Evolutionary conservation across 2,329 filamentous ascomycete genomes (phyloP).

Genomic region (Colletotrichum acutatum): DNA sequence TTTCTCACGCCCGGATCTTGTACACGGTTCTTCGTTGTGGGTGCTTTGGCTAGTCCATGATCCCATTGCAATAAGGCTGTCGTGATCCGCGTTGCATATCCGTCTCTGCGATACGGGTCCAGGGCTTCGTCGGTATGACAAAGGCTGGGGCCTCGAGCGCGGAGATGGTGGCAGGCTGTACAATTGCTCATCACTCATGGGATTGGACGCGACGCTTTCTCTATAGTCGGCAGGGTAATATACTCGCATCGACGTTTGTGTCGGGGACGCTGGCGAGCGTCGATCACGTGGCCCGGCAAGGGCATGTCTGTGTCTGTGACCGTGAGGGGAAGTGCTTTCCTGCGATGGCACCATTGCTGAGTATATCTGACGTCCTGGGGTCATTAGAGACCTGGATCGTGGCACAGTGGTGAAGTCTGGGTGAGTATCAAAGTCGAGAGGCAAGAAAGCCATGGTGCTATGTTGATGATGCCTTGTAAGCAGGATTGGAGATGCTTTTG

Average conservation of each 20-base stretch:
- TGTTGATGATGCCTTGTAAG: background rate
- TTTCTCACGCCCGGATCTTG: background rate
- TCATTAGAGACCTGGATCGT: background rate
- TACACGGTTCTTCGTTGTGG: background rate
- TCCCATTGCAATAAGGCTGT: slow-evolving; percentile 20
- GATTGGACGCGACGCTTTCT: background rate
- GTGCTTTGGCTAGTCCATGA: slow-evolving; percentile 10
- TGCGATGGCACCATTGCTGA: background rate
- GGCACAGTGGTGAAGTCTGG: background rate
- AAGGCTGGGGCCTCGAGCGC: background rate
- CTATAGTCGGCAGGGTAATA: background rate
- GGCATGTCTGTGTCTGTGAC: background rate
- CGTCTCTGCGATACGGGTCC: background rate
- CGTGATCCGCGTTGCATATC: background rate
- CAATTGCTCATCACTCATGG: background rate
- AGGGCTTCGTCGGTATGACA: background rate
- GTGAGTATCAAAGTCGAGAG: background rate
- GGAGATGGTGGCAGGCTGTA: background rate
- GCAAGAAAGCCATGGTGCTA: slow-evolving; percentile 8
- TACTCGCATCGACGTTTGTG: background rate
- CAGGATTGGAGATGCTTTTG: background rate
- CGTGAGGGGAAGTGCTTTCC: slow-evolving; percentile 8
- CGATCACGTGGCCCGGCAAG: background rate
- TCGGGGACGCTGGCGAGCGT: background rate
- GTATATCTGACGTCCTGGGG: background rate